Evolutionary conservation across 495 filamentous ascomycete genomes (phyloP).

Genomic region (Wilcoxina mikolae): DNA sequence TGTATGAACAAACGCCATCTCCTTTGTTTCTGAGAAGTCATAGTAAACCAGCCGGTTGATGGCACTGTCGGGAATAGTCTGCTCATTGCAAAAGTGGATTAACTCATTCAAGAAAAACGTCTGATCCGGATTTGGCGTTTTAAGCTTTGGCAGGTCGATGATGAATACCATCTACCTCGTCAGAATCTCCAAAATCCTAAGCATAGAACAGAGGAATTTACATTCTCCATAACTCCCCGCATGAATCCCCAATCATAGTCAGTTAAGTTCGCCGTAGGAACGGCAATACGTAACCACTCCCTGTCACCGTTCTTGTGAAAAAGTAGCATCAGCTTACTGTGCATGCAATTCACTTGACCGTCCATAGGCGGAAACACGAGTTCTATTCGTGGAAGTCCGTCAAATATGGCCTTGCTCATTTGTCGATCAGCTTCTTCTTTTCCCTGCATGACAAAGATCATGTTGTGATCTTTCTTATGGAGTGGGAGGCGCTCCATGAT

Average conservation of each 20-base stretch:
- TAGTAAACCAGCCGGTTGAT: constrained; percentile 38
- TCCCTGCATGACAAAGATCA: constrained; percentile 57
- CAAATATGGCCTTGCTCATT: constrained; percentile 6
- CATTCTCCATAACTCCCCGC: constrained; percentile 50
- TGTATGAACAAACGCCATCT: constrained; percentile 52
- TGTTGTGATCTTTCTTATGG: constrained; percentile 33
- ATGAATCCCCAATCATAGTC: constrained; percentile 55
- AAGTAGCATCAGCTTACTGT: constrained; percentile 60
- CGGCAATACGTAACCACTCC: constrained; percentile 44
- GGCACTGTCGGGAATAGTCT: constrained; percentile 37
- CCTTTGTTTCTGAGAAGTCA: constrained; percentile 44
- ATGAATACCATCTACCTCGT: constrained; percentile 45
- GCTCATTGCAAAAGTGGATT: constrained; percentile 43
- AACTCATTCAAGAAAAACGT: constrained; percentile 45
- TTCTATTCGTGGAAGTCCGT: constrained; percentile 10
- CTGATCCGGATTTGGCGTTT: constrained; percentile 3
- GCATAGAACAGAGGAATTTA: constrained; percentile 16
- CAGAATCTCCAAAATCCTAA: not conserved
- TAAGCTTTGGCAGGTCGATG: constrained; percentile 48
- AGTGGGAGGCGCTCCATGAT: constrained; percentile 45
- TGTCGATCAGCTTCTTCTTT: constrained; percentile 33
- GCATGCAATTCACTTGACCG: constrained; percentile 51
- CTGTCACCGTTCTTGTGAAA: constrained; percentile 33
- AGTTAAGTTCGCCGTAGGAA: constrained; percentile 53
- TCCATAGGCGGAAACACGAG: constrained; percentile 46